Evolutionary conservation across 495 filamentous ascomycete genomes (phyloP).

Genomic region (Paragyromitra xinjiangensis): DNA sequence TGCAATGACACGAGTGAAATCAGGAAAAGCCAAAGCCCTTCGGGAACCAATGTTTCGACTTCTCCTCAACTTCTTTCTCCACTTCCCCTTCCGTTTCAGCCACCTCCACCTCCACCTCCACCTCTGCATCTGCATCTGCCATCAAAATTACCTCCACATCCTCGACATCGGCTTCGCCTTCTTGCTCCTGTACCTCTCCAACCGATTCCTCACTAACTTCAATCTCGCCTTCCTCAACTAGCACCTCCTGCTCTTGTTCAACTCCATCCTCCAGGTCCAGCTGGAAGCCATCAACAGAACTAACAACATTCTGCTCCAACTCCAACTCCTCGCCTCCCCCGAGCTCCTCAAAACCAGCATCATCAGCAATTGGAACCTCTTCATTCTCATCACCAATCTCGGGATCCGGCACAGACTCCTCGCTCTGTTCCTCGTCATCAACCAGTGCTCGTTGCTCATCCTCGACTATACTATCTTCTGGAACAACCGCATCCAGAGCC

Average conservation of each 20-base stretch:
- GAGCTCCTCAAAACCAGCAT: neutral
- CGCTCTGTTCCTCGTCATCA: neutral
- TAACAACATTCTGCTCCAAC: neutral
- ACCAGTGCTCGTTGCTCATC: constrained; percentile 12
- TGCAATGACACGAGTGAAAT: neutral
- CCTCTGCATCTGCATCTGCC: neutral
- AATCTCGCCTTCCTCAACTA: neutral
- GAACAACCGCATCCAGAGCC: neutral
- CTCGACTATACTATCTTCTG: neutral
- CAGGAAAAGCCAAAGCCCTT: constrained; percentile 26
- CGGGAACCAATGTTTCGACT: constrained; percentile 7
- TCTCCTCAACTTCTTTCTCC: constrained; percentile 4
- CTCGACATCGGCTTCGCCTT: neutral
- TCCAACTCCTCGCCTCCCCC: neutral
- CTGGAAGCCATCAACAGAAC: neutral
- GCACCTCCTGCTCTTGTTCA: neutral
- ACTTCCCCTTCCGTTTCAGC: neutral
- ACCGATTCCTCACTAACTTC: neutral
- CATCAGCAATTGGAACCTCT: neutral
- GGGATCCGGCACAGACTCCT: constrained; percentile 11
- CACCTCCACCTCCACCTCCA: neutral
- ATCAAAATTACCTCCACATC: neutral
- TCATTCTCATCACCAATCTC: constrained; percentile 10
- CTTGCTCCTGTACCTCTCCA: neutral
- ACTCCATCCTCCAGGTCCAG: neutral